A percentile compares a stretch with the other conserved stretches of the same genome.
phyloP scores from a whole-genome alignment of 805 yeast species.

The Nakazawaea wyomingensis region DNA sequence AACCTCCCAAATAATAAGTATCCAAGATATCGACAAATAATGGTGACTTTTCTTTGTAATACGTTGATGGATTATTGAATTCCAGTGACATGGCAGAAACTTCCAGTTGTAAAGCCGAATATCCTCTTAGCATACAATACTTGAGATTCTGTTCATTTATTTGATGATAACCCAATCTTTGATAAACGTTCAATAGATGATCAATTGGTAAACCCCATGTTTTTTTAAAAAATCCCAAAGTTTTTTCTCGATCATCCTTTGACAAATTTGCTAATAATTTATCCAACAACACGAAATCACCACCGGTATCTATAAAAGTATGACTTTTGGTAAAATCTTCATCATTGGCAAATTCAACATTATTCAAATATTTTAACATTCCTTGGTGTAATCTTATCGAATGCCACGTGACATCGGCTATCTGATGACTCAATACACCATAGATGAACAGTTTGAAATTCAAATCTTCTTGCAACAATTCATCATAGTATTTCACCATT shows the following conservation, averaged over 20 bases:
- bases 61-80: conserved; percentile 6
- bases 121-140: conserved; percentile 52
- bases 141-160: conserved; percentile 30
- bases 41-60: conserved; percentile 32
- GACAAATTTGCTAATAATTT: conserved; percentile 27
- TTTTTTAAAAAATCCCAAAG: conserved; percentile 22
- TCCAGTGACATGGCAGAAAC: background rate
- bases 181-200: conserved; percentile 38
- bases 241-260: background rate
- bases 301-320: conserved; percentile 53
- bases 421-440: conserved; percentile 59
- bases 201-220: conserved; percentile 39
- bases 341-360: conserved; percentile 51
- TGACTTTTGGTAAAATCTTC: conserved; percentile 39
- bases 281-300: conserved; percentile 49
- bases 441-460: conserved; percentile 47
- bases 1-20: conserved; percentile 47
- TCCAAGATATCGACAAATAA: conserved; percentile 36
- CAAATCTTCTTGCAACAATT: conserved; percentile 12
- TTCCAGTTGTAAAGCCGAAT: conserved; percentile 16
- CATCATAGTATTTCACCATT: conserved; percentile 39
- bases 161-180: conserved; percentile 28
- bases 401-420: conserved; percentile 67
- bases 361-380: conserved; percentile 42
- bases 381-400: conserved; percentile 53